Percentiles rank a stretch among this genome's conserved stretches.
phyloP scores from a whole-genome alignment of 2,329 filamentous ascomycete species.

The Tricladium varicosporioides region DNA sequence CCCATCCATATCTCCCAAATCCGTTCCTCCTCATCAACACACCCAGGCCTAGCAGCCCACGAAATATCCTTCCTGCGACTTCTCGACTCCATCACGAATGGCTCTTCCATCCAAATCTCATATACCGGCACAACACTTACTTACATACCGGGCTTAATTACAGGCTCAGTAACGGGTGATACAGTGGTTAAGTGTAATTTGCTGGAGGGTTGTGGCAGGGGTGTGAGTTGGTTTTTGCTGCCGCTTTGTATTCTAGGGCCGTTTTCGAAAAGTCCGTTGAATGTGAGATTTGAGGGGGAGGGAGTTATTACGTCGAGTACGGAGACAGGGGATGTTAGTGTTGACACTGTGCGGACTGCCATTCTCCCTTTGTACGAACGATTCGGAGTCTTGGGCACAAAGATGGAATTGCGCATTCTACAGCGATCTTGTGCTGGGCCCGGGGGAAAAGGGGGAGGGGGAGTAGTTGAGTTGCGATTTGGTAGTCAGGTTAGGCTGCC shows the following conservation, averaged over 20 bases:
- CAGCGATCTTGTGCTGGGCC: constrained; percentile 74
- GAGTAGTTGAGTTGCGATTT: constrained; percentile 90
- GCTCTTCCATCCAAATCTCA: constrained; percentile 90
- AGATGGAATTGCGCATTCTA: constrained; percentile 83
- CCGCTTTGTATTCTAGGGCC: constrained; percentile 87
- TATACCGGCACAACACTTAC: constrained; percentile 92
- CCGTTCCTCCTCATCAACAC: constrained; percentile 78
- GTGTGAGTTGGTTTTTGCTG: constrained; percentile 88
- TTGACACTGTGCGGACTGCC: constrained; percentile 90
- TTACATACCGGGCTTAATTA: constrained; percentile 90
- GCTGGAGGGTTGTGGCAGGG: constrained; percentile 72
- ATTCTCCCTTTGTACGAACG: constrained; percentile 85
- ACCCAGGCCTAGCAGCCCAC: constrained; percentile 85
- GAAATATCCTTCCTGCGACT: constrained; percentile 96
- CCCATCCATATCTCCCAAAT: constrained; percentile 93
- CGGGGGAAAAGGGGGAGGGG: constrained; percentile 76
- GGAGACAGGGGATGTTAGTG: constrained; percentile 79
- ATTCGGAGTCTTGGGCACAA: constrained; percentile 77
- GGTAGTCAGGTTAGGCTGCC: constrained; percentile 90
- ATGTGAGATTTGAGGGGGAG: constrained; percentile 83
- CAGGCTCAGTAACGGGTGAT: constrained; percentile 67
- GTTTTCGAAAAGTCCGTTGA: constrained; percentile 88
- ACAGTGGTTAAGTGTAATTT: constrained; percentile 81
- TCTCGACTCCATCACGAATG: constrained; percentile 92
- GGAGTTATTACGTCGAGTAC: constrained; percentile 92